phyloP scores from a whole-genome alignment of 805 yeast species.

The Metschnikowia anglica region DNA sequence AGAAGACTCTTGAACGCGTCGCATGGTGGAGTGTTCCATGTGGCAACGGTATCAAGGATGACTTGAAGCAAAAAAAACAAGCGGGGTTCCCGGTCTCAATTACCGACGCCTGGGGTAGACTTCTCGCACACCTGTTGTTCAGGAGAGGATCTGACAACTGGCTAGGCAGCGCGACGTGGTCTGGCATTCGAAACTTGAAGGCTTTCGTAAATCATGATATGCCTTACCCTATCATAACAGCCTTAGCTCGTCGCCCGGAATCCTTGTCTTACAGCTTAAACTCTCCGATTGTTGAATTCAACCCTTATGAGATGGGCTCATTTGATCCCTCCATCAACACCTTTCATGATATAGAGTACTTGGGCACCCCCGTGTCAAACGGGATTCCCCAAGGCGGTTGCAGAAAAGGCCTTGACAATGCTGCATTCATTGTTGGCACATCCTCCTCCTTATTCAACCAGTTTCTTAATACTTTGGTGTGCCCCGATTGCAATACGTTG shows the following conservation, averaged over 20 bases:
- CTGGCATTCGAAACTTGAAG: conserved; percentile 30
- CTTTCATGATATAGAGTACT: conserved; percentile 37
- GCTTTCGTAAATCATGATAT: conserved; percentile 36
- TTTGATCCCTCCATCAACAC: conserved; percentile 40
- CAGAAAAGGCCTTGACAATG: conserved; percentile 38
- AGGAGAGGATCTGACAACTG: conserved; percentile 28
- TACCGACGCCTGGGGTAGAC: conserved; percentile 81
- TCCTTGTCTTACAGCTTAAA: conserved; percentile 31
- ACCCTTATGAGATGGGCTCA: conserved; percentile 44
- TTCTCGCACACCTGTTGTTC: conserved; percentile 66
- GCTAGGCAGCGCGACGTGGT: conserved; percentile 30
- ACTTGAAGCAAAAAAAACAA: conserved; percentile 40
- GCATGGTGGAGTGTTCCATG: conserved; percentile 35
- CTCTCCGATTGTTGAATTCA: conserved; percentile 42
- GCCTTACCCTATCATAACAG: conserved; percentile 42
- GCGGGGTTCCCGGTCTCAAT: conserved; percentile 71
- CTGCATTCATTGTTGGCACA: conserved; percentile 40
- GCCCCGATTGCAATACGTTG: conserved; percentile 31
- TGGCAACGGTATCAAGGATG: conserved; percentile 49
- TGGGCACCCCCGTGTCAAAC: conserved; percentile 35
- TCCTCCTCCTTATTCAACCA: conserved; percentile 41
- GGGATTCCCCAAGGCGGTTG: conserved; percentile 34
- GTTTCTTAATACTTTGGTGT: conserved; percentile 35
- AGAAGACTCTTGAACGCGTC: conserved; percentile 29
- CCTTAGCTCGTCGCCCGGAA: conserved; percentile 38